Conservation (phyloP, 208 protist species). For the Naegleria gruberi region DNA sequence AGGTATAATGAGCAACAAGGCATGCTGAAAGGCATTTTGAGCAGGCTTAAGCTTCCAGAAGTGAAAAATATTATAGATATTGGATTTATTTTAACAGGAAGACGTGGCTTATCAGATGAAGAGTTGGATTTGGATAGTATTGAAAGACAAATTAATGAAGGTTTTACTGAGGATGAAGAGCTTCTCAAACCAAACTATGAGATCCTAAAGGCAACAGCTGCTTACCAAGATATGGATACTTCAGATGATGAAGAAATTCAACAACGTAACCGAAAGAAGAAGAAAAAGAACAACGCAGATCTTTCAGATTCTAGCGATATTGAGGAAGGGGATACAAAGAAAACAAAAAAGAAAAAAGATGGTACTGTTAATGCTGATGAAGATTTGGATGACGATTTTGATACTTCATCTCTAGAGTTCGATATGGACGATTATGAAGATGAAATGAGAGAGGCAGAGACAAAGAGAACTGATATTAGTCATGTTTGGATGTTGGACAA, state of each 20-base stretch:
- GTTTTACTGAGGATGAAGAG: neutral
- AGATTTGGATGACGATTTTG: neutral
- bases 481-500: neutral
- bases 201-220: too few relatives aligned
- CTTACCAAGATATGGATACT: too few relatives aligned
- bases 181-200: neutral
- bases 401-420: neutral
- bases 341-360: neutral
- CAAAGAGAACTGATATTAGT: neutral
- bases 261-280: neutral
- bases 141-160: neutral
- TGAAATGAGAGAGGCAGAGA: neutral
- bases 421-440: neutral
- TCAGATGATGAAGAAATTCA: neutral
- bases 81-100: neutral
- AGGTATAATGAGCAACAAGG: neutral
- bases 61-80: neutral
- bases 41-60: neutral
- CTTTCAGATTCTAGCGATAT: neutral
- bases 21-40: neutral
- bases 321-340: neutral
- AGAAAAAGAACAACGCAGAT: neutral
- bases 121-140: neutral
- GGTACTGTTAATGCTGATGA: neutral
- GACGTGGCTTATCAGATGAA: neutral